Base-by-base conservation (phyloP, 2,329 filamentous ascomycete species). In the Fusarium burgessii region DNA sequence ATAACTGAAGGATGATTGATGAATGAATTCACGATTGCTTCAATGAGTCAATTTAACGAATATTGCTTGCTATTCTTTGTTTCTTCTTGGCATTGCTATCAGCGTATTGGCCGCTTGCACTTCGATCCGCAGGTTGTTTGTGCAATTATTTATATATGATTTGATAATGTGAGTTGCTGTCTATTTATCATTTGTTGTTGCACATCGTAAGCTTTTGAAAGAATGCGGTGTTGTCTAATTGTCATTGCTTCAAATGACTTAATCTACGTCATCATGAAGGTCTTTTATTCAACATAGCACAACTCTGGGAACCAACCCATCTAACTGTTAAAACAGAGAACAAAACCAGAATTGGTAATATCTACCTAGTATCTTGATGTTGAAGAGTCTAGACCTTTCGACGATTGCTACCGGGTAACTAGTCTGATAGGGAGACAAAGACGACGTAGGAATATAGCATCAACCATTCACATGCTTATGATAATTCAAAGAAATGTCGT, bases 21-120 rank as follows among this genome's bases (percentile, higher is more conserved):
- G 61, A 57, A 47, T 25, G 61, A 38, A 36, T 15, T 41, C 50
- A 67, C 67, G 64, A 56, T 47, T 55, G n/a, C 15, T 33, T 45
- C 13, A 54, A 35, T 12, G 61, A 18, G 33, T 52, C 18, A 35
- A 42, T 23, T 47, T 46, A 20, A 58, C 35, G 40, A 40, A 38
- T 58, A 36, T 41, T 33, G 38, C 32, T 54, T 70, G 41, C 45
- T 50, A n/a, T 51, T 63, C 15, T 64, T 52, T 42, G 27, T 13
- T 51, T 50, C 18, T 32, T 42, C 29, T 33, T 36, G 25, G 36
- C 36, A 33, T 36, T 18, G 29, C 43, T 23, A 32, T 23, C 18
- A 36, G 35, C 20, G 55, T 45, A 50, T 40, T 40, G 40, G 52
- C 45, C 40, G 38, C 47, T 64, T 58, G 25, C 25, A 42, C 36